Base-by-base conservation (phyloP, 2,329 filamentous ascomycete genomes). In the Venturia aucupariae region DNA sequence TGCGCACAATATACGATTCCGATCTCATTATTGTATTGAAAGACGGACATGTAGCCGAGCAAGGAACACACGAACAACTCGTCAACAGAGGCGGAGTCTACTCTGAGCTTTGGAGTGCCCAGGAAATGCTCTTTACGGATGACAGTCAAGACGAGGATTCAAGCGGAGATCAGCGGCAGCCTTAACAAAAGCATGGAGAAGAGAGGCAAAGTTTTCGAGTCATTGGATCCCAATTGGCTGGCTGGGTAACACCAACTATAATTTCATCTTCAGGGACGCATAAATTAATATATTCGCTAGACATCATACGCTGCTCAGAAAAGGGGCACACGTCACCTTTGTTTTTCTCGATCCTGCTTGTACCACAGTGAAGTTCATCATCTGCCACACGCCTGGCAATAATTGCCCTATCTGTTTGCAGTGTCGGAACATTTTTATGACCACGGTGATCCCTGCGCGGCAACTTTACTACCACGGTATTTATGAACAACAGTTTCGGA, bases 1-100 rank as follows among this genome's bases (percentile, higher is more conserved):
- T 99, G 66, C 85, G 93, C 62, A 97, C 94, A 0, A 97, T 99
- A 68, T 96, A 90, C 71, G 94, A 97, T 71, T 90, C 90, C 46
- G 81, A 97, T 75, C 79, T 92, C 70, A 97, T 97, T 70, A 92
- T 97, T 70, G 94, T 97, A 44, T 78, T 97, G 65, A 88, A 87
- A 72, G 87, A 90, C 66, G 94, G 94, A 0, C 80, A 80, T 17
- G 92, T 97, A n/a, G 90, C 87, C 2, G 94, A 97, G 78, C 86
- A 84, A 75, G 94, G 94, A 17, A 96, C 90, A 19, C 94, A 99
- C 75, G 83, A 88, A 66, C 84, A 94, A 73, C 77, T 99, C 65
- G 85, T 97, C 67, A 89, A 94, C 69, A 80, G 79, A 19, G 88
- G 84, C 13, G 90, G 91, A 0, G 80, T 97, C 27, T 97, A 97